Evolutionary conservation across 1,139 yeast genomes (phyloP), one percentile per base, ranked within the genome.

Genomic region (Magnusiomyces fungicola): DNA sequence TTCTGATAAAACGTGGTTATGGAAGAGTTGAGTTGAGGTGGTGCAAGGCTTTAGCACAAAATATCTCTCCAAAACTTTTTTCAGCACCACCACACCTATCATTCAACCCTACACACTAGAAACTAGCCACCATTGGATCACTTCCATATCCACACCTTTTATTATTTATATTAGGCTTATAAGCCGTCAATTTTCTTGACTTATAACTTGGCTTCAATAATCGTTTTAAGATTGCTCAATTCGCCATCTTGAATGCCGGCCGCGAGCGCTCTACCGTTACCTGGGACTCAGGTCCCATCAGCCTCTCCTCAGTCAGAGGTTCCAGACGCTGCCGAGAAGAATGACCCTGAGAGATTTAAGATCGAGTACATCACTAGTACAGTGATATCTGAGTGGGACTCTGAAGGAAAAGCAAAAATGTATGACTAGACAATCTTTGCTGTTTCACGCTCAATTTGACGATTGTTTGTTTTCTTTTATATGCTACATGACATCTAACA

Each of bases 341-440:
- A 34, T 18, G 38, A 34, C 12, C 19, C 19, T 6, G 23, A 50
- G 18, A 50, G 47, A 27, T 44, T 50, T 41, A 50, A 47, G 27
- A 45, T 50, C 39, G 51, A 53, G 30, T 47, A 49, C 41, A 47
- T 57, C 22, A 50, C 56, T 21, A 50, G 51, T 34, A 48, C 48
- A 22, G 43, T 56, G 12, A 46, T 57, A 25, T 48, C 49, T n/a
- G 51, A 47, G 25, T 57, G 61, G 61, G 57, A 54, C 18, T 39
- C 30, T 2, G 43, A 49, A 6, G 61, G 61, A 3, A 44, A 49
- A 19, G 53, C 51, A 23, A 47, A 48, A 34, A 21, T 56, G 60
- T 56, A 54, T 48, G 59, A 50, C 30, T 50, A 19, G 4, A 6
- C 18, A 16, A 40, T 14, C 14, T 27, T 25, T 21, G 16, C 18